These are phyloP conservation scores for Aphanomyces astaci DNA, from an alignment of 352 stramenopile genomes.

Conservation along the genomic window DNA sequence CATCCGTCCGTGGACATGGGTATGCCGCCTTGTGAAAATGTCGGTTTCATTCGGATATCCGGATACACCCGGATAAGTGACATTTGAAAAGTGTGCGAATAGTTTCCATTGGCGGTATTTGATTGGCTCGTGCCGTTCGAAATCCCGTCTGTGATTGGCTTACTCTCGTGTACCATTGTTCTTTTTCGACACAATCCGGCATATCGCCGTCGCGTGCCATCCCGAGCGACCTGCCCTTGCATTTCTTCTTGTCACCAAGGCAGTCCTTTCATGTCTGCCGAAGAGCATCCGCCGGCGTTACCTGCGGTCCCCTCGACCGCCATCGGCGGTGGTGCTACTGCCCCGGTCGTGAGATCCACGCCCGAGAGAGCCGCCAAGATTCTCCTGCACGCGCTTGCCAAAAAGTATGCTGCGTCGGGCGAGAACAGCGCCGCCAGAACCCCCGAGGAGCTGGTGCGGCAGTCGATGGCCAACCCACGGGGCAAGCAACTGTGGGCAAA, in stretches of 20 bases:
- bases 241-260: too few species aligned
- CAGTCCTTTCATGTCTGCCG: too few species aligned
- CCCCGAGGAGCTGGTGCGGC: not conserved
- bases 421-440: not conserved
- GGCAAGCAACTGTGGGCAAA: conserved; percentile 12
- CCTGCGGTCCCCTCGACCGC: too few species aligned
- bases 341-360: not conserved
- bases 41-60: not conserved
- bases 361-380: not conserved
- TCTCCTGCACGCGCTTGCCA: not conserved
- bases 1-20: not conserved
- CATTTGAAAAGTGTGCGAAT: not conserved
- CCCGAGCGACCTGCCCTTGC: too few species aligned
- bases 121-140: too few species aligned
- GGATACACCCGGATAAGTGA: not conserved
- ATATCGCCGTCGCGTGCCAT: too few species aligned
- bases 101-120: not conserved
- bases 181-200: too few species aligned
- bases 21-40: not conserved
- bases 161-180: too few species aligned
- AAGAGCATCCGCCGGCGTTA: too few species aligned
- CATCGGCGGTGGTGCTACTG: too few species aligned
- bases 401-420: not conserved
- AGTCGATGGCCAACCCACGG: not conserved
- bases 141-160: too few species aligned